Base-by-base conservation (phyloP, 345 rosid species). In the Hibiscus trionum region DNA sequence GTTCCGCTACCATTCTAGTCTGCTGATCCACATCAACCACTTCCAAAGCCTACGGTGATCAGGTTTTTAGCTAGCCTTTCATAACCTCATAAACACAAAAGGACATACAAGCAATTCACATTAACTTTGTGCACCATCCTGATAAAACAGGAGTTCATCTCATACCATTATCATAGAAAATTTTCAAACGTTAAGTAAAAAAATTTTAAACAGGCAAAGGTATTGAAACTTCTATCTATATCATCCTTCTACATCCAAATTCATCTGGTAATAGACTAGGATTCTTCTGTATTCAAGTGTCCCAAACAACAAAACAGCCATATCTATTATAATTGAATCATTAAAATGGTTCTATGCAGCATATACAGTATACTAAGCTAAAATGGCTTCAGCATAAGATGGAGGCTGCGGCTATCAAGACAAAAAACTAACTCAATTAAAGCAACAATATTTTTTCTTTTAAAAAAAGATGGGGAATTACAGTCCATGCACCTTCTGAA, bases 11-110 rank as follows among this genome's bases (percentile, higher is more conserved):
- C 86, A 95, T 87, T 78, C 75, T 73, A 53, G 83, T 82, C 83
- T 87, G 95, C 75, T 86, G 93, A 75, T 88, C 90, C 75, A 86
- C 79, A 79, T 75, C 91, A 76, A 92, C 85, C 85, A 92, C 95
- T 83, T 95, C 97, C 83, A 95, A 78, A 14, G 96, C 99, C 97
- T 91, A 84, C 46, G 35, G 66, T 76, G 50, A 55, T 61, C 72
- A 75, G 55, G 68, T 66, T 52, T 74, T 55, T 15, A 75, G 62
- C 35, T 80, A 42, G 46, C 56, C 66, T 61, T 65, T 1, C 53
- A 61, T 12, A 24, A 66, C 69, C 44, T 57, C 56, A 24, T 11
- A 60, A 60, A n/a, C 47, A 14, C 26, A 62, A 37, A 63, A 65
- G 16, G 33, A 42, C 42, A 21, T 6, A 66, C 35, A 12, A 66